Base-by-base conservation (phyloP, 129 eudicot genomes). In the Helianthus tuberosus region DNA sequence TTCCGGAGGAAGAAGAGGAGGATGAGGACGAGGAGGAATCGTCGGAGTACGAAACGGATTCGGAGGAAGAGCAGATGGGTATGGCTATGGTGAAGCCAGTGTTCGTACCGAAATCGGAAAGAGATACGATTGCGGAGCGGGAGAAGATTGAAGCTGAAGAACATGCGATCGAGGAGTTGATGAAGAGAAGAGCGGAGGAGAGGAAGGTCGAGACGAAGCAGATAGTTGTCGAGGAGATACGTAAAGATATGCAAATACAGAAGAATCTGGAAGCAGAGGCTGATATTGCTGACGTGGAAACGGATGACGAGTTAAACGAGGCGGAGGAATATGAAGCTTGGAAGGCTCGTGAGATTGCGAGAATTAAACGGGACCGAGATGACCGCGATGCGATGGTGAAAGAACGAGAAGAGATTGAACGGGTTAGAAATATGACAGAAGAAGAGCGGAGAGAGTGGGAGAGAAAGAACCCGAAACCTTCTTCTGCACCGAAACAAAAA, bases 401-500 rank as follows among this genome's bases (percentile, higher is more conserved):
- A 82, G 99, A 90, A 87, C 83, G 83, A 71, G 99, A 94, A 80
- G 97, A 94, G 86, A 88, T 94, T 69, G 99, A 94, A 75, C 85
- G 76, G 78, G 97, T 94, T 25, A 91, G 99, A 67, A 91, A 88
- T 64, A 94, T 94, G 99, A 94, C 97, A 1, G 99, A 94, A 78
- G 97, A 94, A 63, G 99, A 94, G 83, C 85, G 99, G 79, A 88
- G 96, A 64, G 99, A 94, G 66, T 94, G 96, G 96, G 99, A 94
- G 79, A 90, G 97, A 88, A 94, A 76, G 85, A 94, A 94, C 43
- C 93, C 93, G 1, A 90, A 85, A 73, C 87, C 88, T 67, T 75
- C 85, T 6, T 5, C 79, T 6, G 66, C 71, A 12, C 29, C 83
- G 4, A 94, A 94, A 79, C 91, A 85, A 64, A 94, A 94, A 73